Percentiles rank a stretch among this genome's conserved stretches.
Conservation (phyloP, 768 basidiomycete species). For the Leccinellum luteum region DNA sequence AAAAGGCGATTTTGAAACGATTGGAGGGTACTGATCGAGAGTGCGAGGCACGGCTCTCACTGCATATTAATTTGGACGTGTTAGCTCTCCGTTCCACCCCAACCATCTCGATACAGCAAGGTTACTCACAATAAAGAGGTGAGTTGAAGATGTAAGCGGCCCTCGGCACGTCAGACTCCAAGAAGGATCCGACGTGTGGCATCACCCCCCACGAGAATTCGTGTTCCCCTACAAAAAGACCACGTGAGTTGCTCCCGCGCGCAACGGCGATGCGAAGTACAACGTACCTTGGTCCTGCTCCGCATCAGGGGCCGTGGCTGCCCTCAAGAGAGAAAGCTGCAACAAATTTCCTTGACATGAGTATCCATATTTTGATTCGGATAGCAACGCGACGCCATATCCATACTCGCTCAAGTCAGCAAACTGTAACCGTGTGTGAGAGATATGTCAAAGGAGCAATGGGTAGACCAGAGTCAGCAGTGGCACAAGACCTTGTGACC, state of each 20-base stretch:
- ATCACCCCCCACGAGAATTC: slow-evolving; percentile 86
- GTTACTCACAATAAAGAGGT: slow-evolving; percentile 59
- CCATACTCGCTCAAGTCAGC: slow-evolving; percentile 92
- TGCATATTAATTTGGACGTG: slow-evolving; percentile 1
- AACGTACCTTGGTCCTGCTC: slow-evolving; percentile 82
- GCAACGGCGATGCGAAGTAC: background rate
- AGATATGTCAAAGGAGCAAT: too few relatives aligned
- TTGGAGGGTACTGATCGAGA: slow-evolving; percentile 6
- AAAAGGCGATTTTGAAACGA: slow-evolving; percentile 53
- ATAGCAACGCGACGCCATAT: slow-evolving; percentile 91
- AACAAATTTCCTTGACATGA: slow-evolving; percentile 82
- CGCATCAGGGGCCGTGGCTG: slow-evolving; percentile 87
- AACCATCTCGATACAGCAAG: too few relatives aligned
- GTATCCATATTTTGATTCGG: slow-evolving; percentile 96
- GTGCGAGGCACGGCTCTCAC: slow-evolving; percentile 27
- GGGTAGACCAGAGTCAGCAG: background rate
- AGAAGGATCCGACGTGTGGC: slow-evolving; percentile 86
- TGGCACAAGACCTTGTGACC: slow-evolving; percentile 72
- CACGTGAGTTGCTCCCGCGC: background rate
- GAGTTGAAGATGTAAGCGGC: slow-evolving; percentile 85
- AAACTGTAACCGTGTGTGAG: slow-evolving; percentile 44
- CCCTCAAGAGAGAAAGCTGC: slow-evolving; percentile 82
- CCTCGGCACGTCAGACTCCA: slow-evolving; percentile 85
- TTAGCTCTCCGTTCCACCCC: background rate
- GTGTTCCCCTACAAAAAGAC: slow-evolving; percentile 57